Evolutionary conservation across 371 early-diverging fungal genomes (phyloP).

Genomic region (Apophysomyces elegans): DNA sequence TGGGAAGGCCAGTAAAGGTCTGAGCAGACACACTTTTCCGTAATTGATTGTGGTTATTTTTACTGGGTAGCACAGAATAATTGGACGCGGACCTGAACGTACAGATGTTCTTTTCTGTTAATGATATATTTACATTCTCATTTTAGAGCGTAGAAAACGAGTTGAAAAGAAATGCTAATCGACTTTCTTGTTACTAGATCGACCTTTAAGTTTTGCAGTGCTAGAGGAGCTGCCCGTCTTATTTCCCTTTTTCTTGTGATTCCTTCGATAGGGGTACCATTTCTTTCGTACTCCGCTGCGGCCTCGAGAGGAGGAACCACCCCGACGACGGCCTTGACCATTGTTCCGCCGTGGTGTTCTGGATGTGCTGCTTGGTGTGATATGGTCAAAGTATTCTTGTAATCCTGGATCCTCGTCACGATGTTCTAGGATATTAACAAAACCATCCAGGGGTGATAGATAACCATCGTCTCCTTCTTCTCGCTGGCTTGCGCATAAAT

Average conservation of each 20-base stretch:
- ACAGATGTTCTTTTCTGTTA: background rate
- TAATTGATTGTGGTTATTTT: conserved; percentile 10
- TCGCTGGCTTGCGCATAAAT: background rate
- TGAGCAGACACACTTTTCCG: background rate
- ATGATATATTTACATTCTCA: background rate
- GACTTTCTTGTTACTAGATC: background rate
- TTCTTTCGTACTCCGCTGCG: conserved; percentile 3
- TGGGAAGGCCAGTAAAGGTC: background rate
- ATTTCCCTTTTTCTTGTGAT: background rate
- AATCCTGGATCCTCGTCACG: background rate
- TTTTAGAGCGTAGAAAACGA: background rate
- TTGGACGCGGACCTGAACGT: conserved; percentile 4
- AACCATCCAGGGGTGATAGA: conserved; percentile 18
- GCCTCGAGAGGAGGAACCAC: background rate
- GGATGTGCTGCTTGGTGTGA: background rate
- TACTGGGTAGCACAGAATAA: conserved; percentile 3
- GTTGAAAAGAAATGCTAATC: background rate
- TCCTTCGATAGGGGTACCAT: background rate
- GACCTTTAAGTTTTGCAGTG: background rate
- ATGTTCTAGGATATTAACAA: conserved; percentile 9
- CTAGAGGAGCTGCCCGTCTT: background rate
- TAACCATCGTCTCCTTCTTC: conserved; percentile 13
- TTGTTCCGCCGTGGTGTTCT: background rate
- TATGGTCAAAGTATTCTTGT: background rate
- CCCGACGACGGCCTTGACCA: background rate